phyloP scores from a whole-genome alignment of 2,329 filamentous ascomycete species.

The Trichoderma lentiforme region DNA sequence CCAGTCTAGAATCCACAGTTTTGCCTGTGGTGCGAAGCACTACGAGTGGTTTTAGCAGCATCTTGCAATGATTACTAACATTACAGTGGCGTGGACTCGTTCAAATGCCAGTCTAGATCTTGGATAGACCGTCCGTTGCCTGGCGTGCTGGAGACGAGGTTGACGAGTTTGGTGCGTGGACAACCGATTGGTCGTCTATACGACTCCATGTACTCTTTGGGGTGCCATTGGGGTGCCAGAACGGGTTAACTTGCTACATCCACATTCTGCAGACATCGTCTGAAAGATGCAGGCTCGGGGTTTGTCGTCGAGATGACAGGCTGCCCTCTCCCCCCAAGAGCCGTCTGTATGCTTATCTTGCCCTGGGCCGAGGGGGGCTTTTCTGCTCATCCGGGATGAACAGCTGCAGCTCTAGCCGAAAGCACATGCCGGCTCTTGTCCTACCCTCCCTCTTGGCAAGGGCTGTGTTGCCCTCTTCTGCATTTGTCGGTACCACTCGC shows the following conservation, averaged over 20 bases:
- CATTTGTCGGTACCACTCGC: not conserved
- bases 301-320: not conserved
- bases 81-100: not conserved
- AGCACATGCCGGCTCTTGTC: not conserved
- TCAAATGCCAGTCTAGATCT: not conserved
- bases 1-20: not conserved
- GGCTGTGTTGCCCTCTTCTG: not conserved
- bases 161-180: not conserved
- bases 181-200: not conserved
- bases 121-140: not conserved
- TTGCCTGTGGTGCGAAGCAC: not conserved
- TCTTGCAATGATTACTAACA: not conserved
- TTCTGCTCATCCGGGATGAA: not conserved
- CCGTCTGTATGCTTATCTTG: not conserved
- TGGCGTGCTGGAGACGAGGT: not conserved
- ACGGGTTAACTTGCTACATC: not conserved
- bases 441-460: not conserved
- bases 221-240: not conserved
- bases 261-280: not conserved
- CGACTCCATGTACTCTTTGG: not conserved
- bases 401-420: not conserved
- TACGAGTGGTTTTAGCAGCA: not conserved
- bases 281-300: not conserved
- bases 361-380: not conserved
- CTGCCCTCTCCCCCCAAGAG: not conserved